Evolutionary conservation across 257 asterid genomes (phyloP), one percentile per base, ranked within the genome.

Genomic region (Jacaranda mimosifolia): DNA sequence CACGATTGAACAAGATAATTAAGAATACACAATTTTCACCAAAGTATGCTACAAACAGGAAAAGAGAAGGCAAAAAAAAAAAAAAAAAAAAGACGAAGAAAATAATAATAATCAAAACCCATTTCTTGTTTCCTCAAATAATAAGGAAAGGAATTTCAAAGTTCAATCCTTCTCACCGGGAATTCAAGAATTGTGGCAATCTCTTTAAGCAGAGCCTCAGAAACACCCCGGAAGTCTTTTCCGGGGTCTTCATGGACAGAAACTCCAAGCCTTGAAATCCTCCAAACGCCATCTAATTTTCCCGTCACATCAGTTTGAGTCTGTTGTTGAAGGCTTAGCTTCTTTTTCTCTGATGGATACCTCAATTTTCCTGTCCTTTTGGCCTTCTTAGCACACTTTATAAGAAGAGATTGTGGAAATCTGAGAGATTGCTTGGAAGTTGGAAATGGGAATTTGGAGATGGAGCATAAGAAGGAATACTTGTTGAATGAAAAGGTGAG

Each of bases 331-430:
- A 19, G 88, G 64, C 75, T 91, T 26, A 85, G 57, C 96, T 85
- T 93, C 94, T 83, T 95, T 81, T 87, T 95, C 97, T 95, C 99
- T 0, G 99, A 95, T 75, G 98, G 99, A 83, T 95, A 95, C 87
- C 96, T 93, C 82, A 83, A 82, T 80, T 88, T 95, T 12, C 98
- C 98, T 1, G 89, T 91, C 82, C 99, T 89, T 86, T 85, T 91
- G 66, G 89, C 82, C 81, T 76, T 89, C 83, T 79, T 82, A 8
- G 93, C 94, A 72, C 97, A 88, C 69, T 60, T 71, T 64, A 88
- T 73, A 14, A n/a, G 59, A 56, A 82, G 43, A 32, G 52, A 40
- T 42, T 68, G 89, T 35, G 84, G 75, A 51, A 82, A 72, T 9
- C 52, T 63, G n/a, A 45, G 39, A 48, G 63, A 51, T 40, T 57